Conservation (phyloP, 345 rosid species). For the Excoecaria agallocha region DNA sequence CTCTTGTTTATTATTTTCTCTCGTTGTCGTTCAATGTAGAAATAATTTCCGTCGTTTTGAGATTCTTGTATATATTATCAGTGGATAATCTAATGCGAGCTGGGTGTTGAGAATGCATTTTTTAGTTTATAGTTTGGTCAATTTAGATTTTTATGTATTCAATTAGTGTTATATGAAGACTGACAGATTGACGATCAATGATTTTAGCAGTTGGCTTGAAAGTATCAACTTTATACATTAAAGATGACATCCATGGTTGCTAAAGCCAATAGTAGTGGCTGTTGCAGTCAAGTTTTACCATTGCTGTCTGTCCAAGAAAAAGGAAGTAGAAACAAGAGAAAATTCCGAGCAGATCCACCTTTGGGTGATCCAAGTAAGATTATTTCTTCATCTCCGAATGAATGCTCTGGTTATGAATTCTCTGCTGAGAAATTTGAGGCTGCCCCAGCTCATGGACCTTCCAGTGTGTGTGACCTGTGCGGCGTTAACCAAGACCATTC, state of each 20-base stretch:
- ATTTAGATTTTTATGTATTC: conserved; percentile 10
- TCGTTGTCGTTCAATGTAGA: conserved; percentile 1
- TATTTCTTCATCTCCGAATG: conserved; percentile 38
- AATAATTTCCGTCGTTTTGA: not conserved
- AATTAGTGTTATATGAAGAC: conserved; percentile 17
- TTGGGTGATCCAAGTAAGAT: conserved; percentile 40
- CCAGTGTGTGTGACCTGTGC: conserved; percentile 43
- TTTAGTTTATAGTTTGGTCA: not conserved
- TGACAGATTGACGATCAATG: conserved; percentile 10
- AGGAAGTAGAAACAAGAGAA: conserved; percentile 85
- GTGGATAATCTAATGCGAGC: conserved; percentile 25
- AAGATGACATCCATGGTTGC: conserved; percentile 64
- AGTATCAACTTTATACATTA: conserved; percentile 30
- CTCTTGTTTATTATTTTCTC: not conserved
- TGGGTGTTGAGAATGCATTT: conserved; percentile 5
- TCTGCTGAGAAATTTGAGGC: conserved; percentile 62
- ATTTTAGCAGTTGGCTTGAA: conserved; percentile 15
- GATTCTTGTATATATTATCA: conserved; percentile 10
- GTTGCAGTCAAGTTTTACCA: conserved; percentile 40
- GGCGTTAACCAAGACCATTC: conserved; percentile 45
- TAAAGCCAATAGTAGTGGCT: conserved; percentile 41
- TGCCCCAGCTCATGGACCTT: conserved; percentile 37
- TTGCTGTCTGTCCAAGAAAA: conserved; percentile 64
- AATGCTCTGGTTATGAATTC: conserved; percentile 52
- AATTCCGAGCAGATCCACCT: conserved; percentile 78